A percentile compares a stretch with the other conserved stretches of the same genome.
These are phyloP conservation scores for Fraxinus paxiana DNA, from an alignment of 305 asterid species.

Conservation along the genomic window DNA sequence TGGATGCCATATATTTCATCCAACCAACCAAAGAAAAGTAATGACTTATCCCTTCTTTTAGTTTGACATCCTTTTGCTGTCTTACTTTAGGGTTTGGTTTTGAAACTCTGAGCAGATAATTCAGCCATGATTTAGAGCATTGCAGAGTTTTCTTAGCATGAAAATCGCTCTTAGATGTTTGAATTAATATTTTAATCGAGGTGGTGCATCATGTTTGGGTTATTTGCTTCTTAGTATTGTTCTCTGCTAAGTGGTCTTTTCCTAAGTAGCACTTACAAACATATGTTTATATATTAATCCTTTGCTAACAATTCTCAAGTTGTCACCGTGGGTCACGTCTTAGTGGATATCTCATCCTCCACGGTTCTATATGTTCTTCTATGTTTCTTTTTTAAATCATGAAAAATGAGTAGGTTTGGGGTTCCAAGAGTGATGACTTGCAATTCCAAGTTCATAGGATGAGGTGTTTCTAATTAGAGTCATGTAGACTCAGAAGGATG, in stretches of 20 bases:
- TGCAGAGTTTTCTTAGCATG: not conserved
- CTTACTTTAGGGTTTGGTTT: not conserved
- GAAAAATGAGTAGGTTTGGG: not conserved
- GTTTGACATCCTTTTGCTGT: slow-evolving; percentile 18
- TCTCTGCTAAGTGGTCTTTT: not conserved
- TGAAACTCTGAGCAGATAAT: not conserved
- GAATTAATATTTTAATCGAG: not conserved
- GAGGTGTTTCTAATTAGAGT: not conserved
- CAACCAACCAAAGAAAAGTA: slow-evolving; percentile 98
- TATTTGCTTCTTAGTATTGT: not conserved
- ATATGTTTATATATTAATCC: not conserved
- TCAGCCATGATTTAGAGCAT: not conserved
- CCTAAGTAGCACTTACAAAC: not conserved
- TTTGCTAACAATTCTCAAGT: not conserved
- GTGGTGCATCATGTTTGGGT: not conserved
- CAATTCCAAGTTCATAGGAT: not conserved
- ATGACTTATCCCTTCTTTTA: not conserved
- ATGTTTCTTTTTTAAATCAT: not conserved
- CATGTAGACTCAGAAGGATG: not conserved
- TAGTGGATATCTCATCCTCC: not conserved
- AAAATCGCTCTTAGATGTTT: not conserved
- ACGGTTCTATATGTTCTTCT: not conserved
- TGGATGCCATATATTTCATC: slow-evolving; percentile 96
- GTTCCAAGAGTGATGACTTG: slow-evolving; percentile 1
- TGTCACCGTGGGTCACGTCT: not conserved